Conservation (phyloP, 257 asterid species). For the Ajuga chamaepitys region DNA sequence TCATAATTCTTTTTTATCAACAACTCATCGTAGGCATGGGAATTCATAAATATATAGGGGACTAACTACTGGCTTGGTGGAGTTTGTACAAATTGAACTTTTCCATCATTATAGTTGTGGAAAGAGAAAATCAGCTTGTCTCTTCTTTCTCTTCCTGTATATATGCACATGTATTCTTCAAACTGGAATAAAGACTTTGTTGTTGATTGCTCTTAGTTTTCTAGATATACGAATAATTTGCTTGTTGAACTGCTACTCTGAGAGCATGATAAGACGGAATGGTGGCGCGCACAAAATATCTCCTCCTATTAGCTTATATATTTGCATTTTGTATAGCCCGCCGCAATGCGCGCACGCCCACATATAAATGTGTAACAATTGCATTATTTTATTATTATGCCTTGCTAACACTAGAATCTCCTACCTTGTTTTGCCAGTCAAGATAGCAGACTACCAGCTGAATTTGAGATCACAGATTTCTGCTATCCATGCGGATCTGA, state of each 20-base stretch:
- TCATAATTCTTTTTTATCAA: not conserved
- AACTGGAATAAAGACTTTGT: not conserved
- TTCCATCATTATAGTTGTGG: not conserved
- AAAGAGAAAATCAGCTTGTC: not conserved
- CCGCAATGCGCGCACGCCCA: not conserved
- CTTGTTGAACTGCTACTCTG: not conserved
- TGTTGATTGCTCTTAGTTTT: not conserved
- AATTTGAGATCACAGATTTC: conserved; percentile 86
- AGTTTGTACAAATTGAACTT: not conserved
- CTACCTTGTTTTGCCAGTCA: conserved; percentile 47
- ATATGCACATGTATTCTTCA: not conserved
- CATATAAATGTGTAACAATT: not conserved
- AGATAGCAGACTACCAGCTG: conserved; percentile 97
- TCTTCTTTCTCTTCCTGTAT: not conserved
- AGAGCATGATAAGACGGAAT: not conserved
- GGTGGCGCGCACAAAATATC: not conserved
- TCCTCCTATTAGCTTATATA: not conserved
- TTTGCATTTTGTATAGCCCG: not conserved
- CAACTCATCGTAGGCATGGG: not conserved
- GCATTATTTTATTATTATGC: not conserved
- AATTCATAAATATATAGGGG: not conserved
- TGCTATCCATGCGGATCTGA: conserved; percentile 81
- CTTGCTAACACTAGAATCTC: not conserved
- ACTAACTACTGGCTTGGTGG: not conserved
- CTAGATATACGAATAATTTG: not conserved